Conservation (phyloP, 495 filamentous ascomycete genomes). For the Saxophila tyrrhenica region DNA sequence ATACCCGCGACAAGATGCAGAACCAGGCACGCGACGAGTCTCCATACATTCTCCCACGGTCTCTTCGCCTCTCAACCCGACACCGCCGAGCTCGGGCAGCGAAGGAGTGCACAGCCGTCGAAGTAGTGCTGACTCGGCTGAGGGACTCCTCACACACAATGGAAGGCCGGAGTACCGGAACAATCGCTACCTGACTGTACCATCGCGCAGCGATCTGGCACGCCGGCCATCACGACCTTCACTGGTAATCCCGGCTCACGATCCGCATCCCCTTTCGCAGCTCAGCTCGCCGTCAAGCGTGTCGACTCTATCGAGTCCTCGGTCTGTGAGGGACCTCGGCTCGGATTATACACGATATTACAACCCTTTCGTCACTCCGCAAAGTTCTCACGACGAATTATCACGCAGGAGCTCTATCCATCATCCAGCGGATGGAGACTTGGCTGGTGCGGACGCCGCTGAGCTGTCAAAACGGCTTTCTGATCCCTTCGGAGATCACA, state of each 20-base stretch:
- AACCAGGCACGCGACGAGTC: not conserved
- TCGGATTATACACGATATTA: slow-evolving; percentile 39
- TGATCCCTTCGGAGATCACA: slow-evolving; percentile 12
- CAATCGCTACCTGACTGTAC: not conserved
- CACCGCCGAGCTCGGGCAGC: not conserved
- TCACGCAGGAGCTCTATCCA: slow-evolving; percentile 9
- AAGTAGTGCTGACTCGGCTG: not conserved
- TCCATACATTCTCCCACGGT: not conserved
- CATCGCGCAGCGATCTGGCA: not conserved
- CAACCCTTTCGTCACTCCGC: slow-evolving; percentile 23
- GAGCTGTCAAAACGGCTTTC: slow-evolving; percentile 11
- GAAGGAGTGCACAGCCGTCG: not conserved
- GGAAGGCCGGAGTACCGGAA: not conserved
- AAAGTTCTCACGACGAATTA: slow-evolving; percentile 13
- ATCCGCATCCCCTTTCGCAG: slow-evolving; percentile 3
- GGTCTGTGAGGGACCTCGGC: slow-evolving; percentile 32
- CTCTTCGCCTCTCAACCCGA: not conserved
- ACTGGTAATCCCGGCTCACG: not conserved
- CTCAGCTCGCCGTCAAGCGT: slow-evolving; percentile 5
- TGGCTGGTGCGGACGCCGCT: not conserved
- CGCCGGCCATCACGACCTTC: not conserved
- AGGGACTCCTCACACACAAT: not conserved
- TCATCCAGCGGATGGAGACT: slow-evolving; percentile 15
- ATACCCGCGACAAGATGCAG: not conserved
- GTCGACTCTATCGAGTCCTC: slow-evolving; percentile 5